Conservation (phyloP, 352 stramenopile species). For the Nothophytophthora sp. region DNA sequence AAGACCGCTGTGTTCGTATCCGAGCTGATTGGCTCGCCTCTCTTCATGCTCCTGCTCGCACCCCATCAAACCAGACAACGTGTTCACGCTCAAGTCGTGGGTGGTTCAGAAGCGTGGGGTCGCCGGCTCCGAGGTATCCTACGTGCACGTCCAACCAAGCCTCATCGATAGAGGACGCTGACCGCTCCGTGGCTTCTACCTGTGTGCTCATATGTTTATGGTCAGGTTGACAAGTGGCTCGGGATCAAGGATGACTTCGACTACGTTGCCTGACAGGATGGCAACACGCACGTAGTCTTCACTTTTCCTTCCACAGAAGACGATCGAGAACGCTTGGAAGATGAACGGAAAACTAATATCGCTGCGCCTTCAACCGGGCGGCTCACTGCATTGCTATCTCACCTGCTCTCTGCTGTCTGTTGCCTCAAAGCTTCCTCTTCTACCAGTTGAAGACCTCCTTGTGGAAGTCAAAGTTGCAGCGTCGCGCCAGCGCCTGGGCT, state of each 20-base stretch:
- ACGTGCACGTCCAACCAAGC: too few species aligned
- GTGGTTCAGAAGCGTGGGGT: conserved; percentile 78
- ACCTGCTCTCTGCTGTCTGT: background rate
- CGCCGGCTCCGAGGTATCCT: conserved; percentile 57
- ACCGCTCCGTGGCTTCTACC: too few species aligned
- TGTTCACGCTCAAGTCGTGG: conserved; percentile 84
- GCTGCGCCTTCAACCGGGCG: conserved; percentile 7
- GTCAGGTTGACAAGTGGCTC: conserved; percentile 86
- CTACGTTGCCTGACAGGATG: conserved; percentile 61
- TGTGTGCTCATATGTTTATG: too few species aligned
- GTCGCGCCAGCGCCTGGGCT: conserved; percentile 61
- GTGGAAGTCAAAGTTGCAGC: conserved; percentile 78
- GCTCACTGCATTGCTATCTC: background rate
- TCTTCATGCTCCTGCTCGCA: too few species aligned
- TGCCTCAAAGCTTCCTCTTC: too few species aligned
- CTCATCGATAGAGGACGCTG: too few species aligned
- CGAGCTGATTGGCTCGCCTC: background rate
- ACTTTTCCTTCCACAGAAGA: too few species aligned
- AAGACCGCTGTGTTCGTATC: background rate
- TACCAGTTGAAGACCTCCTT: conserved; percentile 87
- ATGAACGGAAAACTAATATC: conserved; percentile 23
- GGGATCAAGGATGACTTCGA: conserved; percentile 88
- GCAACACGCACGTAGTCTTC: too few species aligned
- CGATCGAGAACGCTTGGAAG: background rate
- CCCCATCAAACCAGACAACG: too few species aligned